Base-by-base conservation (phyloP, 495 filamentous ascomycete genomes). In the Annulohypoxylon nitens region DNA sequence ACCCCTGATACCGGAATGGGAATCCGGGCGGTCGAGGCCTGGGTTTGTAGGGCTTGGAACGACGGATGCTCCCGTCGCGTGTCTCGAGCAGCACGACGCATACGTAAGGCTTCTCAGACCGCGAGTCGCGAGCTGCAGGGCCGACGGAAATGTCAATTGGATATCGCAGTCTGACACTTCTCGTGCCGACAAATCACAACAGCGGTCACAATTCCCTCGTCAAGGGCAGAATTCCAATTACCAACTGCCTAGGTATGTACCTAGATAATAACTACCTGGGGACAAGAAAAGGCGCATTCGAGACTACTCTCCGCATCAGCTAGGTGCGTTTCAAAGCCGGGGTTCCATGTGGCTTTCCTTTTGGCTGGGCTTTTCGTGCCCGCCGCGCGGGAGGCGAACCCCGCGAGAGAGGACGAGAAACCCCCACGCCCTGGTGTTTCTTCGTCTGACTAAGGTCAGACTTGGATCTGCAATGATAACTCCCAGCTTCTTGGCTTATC, bases 11-110 rank as follows among this genome's bases (percentile, higher is more conserved):
- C 67, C 63, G 67, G 63, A 67, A 64, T 54, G 43, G 64, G 63
- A 16, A 75, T 57, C 63, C 67, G 67, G 63, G 48, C 55, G 66
- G 66, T 53, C 57, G 34, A 41, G 51, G 61, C 45, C 71, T 58
- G 58, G 62, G 62, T 59, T 62, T 63, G 39, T 43, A 63, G 18
- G 23, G 23, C 39, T 34, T 45, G 61, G 37, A 11, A 11, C 10
- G 57, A 12, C 71, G 71, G 71, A 47, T 74, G 51, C 55, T 74
- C 71, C 71, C 71, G 71, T 62, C 55, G 61, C 41, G 39, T 69
- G 48, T 64, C 33, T 73, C 34, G 53, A 53, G 54, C 51, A 45
- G 43, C 50, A 58, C 12, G 39, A 43, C 60, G 61, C 36, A 18
- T 41, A 68, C n/a, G 16, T 54, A 20, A 37, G 33, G 33, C 14